Percentiles rank a stretch among this genome's conserved stretches.
phyloP scores from a whole-genome alignment of 805 yeast genomes.

The Metschnikowia peoriensis region DNA sequence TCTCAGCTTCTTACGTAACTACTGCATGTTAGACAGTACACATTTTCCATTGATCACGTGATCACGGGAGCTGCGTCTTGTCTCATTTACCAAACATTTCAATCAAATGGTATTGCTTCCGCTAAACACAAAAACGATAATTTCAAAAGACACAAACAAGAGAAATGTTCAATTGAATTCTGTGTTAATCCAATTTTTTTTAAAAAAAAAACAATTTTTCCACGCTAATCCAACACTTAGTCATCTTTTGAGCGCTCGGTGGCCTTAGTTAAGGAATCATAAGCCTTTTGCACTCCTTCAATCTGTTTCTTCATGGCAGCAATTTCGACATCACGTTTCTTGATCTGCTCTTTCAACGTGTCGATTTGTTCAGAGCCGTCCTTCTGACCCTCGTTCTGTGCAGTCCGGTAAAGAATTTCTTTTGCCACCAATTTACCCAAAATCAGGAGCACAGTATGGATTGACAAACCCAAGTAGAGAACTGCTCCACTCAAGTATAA shows the following conservation, averaged over 20 bases:
- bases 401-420: slow-evolving; percentile 31
- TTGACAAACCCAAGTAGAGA: slow-evolving; percentile 52
- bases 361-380: slow-evolving; percentile 25
- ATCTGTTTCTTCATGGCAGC: slow-evolving; percentile 50
- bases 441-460: slow-evolving; percentile 52
- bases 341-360: slow-evolving; percentile 36
- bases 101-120: no score
- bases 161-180: no score
- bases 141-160: no score
- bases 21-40: no score
- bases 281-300: slow-evolving; percentile 48
- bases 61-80: no score
- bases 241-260: slow-evolving; percentile 17
- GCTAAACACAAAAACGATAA: no score
- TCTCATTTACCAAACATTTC: no score
- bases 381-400: slow-evolving; percentile 4
- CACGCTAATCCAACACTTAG: neutral
- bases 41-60: no score
- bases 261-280: slow-evolving; percentile 37
- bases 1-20: no score
- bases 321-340: slow-evolving; percentile 43
- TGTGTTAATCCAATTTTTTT: no score
- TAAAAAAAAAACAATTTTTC: neutral
- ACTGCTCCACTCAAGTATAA: slow-evolving; percentile 63
- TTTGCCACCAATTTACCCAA: slow-evolving; percentile 51